These are phyloP conservation scores for Solanum virginianum DNA, from an alignment of 257 asterid species.

Conservation along the genomic window DNA sequence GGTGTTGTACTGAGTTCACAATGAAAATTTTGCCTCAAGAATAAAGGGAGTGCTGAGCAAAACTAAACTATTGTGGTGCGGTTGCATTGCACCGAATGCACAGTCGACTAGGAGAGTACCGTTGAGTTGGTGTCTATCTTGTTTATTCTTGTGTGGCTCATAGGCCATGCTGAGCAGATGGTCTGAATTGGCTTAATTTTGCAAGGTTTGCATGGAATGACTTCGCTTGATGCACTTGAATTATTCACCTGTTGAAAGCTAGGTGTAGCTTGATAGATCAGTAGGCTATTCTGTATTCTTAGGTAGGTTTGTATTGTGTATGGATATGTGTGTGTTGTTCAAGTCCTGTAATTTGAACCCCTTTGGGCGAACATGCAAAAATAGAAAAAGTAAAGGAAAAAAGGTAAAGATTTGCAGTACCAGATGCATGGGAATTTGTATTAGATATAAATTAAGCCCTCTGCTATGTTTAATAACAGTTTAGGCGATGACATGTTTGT, in stretches of 20 bases:
- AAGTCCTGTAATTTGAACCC: not conserved
- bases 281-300: conserved; percentile 27
- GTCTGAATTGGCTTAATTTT: conserved; percentile 15
- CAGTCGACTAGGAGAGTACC: not conserved
- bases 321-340: not conserved
- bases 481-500: not conserved
- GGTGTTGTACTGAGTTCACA: not conserved
- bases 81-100: not conserved
- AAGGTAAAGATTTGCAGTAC: not conserved
- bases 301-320: conserved; percentile 22
- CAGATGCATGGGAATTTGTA: not conserved
- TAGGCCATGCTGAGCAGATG: conserved; percentile 12
- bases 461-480: not conserved
- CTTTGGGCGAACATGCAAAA: not conserved
- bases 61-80: not conserved
- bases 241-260: conserved; percentile 17
- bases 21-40: not conserved
- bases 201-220: conserved; percentile 29
- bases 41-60: not conserved
- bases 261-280: conserved; percentile 27
- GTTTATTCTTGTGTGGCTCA: conserved; percentile 8
- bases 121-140: not conserved
- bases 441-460: not conserved
- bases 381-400: not conserved
- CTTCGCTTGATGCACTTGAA: conserved; percentile 8